These are phyloP conservation scores for Aspergillus oerlinghausenensis DNA, from an alignment of 2,329 filamentous ascomycete species.

Conservation along the genomic window DNA sequence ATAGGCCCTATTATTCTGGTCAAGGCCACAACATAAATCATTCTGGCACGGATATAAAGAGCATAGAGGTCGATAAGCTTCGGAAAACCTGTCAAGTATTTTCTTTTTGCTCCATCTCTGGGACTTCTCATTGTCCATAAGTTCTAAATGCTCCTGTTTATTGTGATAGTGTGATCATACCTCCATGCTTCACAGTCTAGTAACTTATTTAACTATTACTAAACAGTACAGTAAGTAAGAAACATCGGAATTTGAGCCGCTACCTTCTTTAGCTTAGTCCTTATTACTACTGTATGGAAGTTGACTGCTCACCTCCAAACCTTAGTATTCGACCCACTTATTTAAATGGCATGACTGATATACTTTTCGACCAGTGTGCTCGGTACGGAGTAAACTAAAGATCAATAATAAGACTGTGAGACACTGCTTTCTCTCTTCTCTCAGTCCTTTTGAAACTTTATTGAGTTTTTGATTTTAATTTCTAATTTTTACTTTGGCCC, in stretches of 20 bases:
- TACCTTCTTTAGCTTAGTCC: background rate
- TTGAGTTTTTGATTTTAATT: background rate
- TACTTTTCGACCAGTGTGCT: background rate
- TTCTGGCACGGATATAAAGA: background rate
- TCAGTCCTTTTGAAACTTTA: background rate
- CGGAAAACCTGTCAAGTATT: background rate
- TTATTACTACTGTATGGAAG: constrained; percentile 2
- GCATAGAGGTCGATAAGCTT: background rate
- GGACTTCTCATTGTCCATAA: no score
- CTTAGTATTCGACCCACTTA: background rate
- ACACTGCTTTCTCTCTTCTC: background rate
- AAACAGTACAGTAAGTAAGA: background rate
- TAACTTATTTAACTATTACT: background rate
- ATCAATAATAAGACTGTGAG: background rate
- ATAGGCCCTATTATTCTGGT: constrained; percentile 10
- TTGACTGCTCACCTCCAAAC: constrained; percentile 17
- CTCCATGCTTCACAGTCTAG: no score
- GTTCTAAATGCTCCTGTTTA: no score
- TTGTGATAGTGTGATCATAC: no score
- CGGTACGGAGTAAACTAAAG: background rate
- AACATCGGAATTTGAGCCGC: background rate
- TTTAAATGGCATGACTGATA: background rate
- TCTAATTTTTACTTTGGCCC: background rate
- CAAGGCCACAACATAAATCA: background rate
- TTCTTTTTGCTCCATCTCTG: background rate